Evolutionary conservation across 2,329 filamentous ascomycete species (phyloP).

Genomic region (Pleoardoris graminearum): DNA sequence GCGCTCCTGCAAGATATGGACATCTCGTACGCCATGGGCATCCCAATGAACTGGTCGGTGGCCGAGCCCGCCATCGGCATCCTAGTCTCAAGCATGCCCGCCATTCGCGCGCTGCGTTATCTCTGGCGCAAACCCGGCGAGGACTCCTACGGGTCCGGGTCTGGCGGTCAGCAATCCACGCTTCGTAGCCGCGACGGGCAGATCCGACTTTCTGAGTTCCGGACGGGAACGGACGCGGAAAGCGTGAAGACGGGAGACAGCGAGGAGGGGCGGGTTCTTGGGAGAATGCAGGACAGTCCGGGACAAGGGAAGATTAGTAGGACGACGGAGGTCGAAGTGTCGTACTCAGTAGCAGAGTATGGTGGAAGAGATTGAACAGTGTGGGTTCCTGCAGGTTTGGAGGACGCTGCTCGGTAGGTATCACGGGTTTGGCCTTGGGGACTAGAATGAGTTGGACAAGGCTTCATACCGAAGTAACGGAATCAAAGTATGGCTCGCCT

Average conservation of each 20-base stretch:
- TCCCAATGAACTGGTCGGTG: conserved; percentile 26
- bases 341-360: conserved; percentile 8
- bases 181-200: conserved; percentile 15
- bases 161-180: conserved; percentile 9
- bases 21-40: conserved; percentile 21
- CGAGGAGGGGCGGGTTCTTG: conserved; percentile 18
- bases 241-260: conserved; percentile 13
- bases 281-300: conserved; percentile 6
- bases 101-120: conserved; percentile 23
- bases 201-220: conserved; percentile 19
- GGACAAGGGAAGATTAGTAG: conserved; percentile 8
- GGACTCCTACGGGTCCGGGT: conserved; percentile 16
- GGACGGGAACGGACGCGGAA: conserved; percentile 4
- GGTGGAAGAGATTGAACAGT: no score
- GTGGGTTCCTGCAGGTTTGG: no score
- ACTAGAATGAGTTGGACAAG: no score
- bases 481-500: no score
- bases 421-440: no score
- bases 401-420: no score
- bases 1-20: conserved; percentile 18
- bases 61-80: conserved; percentile 26
- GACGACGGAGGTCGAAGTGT: conserved; percentile 18
- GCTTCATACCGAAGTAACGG: no score
- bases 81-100: conserved; percentile 23
- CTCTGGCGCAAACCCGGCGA: conserved; percentile 16